Base-by-base conservation (phyloP, 345 rosid genomes). In the Dipteronia sinensis region DNA sequence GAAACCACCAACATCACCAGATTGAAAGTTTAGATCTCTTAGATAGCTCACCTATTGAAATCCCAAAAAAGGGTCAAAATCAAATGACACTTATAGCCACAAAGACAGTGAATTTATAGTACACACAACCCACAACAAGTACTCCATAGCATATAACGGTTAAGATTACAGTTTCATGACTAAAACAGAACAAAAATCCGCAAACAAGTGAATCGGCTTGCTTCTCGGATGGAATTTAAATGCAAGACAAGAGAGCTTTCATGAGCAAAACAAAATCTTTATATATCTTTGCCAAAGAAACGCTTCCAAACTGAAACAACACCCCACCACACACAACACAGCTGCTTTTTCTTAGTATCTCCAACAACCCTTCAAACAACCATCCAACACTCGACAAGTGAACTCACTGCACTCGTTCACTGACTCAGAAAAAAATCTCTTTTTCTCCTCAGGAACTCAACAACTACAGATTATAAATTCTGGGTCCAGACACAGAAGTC, bases 311-410 rank as follows among this genome's bases (percentile, higher is more conserved):
- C 7, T 8, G 59, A 46, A 62, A 47, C 25, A 1, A 46, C 3
- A 23, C 47, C 5, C 38, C 38, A 34, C 38, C 4, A 4, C 27
- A 34, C 38, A 34, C 38, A 34, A 23, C 61, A 22, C 38, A 19
- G 3, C 10, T 23, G 64, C n/a, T 61, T 23, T 61, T 10, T 10
- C 0, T 23, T 27, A 20, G 69, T 23, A 34, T 10, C 20, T 70
- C 16, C 81, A 79, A 65, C 77, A 73, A 81, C 75, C 85, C 75
- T 79, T 84, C 77, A 78, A 83, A 9, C 19, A 44, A 31, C 47
- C 34, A 65, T 47, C 66, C 19, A 59, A 29, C 3, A 40, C 49
- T 46, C 49, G 13, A 9, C 49, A 46, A 10, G 49, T 46, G 49
- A 46, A 46, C 49, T 46, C 49, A 42, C 46, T 42, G 46, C 46